Base-by-base conservation (phyloP, 495 filamentous ascomycete genomes). In the Tuber calosporum region DNA sequence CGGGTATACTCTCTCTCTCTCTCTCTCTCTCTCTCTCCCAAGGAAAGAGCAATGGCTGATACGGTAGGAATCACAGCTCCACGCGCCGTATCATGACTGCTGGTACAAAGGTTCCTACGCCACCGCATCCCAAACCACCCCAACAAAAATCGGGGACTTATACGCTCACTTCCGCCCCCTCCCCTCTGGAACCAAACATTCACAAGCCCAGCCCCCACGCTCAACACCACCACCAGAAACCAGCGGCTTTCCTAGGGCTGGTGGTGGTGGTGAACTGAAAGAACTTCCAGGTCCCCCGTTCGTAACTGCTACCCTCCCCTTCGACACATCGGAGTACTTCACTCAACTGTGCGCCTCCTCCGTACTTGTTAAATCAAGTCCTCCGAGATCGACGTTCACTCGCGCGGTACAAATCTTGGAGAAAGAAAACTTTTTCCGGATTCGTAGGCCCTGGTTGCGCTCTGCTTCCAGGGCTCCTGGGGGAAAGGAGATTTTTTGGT, bases 81-180 rank as follows among this genome's bases (percentile, higher is more conserved):
- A 62, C 11, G 71, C 74, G 13, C 72, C 69, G 20, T 77, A 79
- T 39, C 69, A 79, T 30, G 39, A 48, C 5, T 79, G 77, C 34
- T n/a, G 20, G 11, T 20, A 69, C 9, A 70, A 48, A 17, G 70
- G 73, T 1, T 30, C 39, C 19, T 69, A 75, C 40, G 37, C 30
- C 20, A 40, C 42, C 39, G 22, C 7, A 53, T 53, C 20, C n/a
- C 11, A 73, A 38, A 30, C 36, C 40, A 39, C 67, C 39, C 34
- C 41, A 1, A 42, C 48, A 13, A 38, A 48, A 20, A 42, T 67
- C 39, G 53, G 69, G 15, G 22, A 53, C 19, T 17, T 73, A 17
- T 79, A 79, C 41, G 53, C 77, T 4, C 74, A 72, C 34, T 80
- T 80, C 26, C 68, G 53, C n/a, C 78, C 78, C 9, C 36, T 69